phyloP scores from a whole-genome alignment of 306 rosid species.

The Cucurbita pepo region DNA sequence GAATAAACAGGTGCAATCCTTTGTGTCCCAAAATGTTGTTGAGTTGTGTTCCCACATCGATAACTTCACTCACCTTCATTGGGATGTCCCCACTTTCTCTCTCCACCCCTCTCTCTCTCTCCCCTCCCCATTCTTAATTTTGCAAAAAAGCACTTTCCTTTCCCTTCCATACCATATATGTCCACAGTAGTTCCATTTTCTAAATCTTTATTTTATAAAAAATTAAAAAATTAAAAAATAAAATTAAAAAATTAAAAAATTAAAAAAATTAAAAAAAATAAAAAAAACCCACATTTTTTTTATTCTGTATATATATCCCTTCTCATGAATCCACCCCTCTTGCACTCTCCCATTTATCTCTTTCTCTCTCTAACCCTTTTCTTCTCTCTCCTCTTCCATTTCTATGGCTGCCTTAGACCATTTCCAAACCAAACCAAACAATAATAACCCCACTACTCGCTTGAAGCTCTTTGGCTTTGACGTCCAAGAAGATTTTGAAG shows the following conservation, averaged over 20 bases:
- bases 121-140: not conserved
- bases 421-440: constrained; percentile 28
- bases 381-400: constrained; percentile 5
- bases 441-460: constrained; percentile 24
- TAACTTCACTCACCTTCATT: constrained; percentile 30
- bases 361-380: not conserved
- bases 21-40: constrained; percentile 54
- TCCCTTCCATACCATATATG: not conserved
- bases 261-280: too few species aligned
- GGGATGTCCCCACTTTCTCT: constrained; percentile 39
- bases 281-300: not conserved
- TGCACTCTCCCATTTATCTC: not conserved
- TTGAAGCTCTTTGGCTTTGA: constrained; percentile 81
- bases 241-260: too few species aligned
- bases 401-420: constrained; percentile 28
- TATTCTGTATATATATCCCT: constrained; percentile 33
- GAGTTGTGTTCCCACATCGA: constrained; percentile 4
- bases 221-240: too few species aligned
- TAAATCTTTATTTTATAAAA: not conserved
- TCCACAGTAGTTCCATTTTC: not conserved
- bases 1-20: constrained; percentile 5
- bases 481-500: constrained; percentile 61
- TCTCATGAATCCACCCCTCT: constrained; percentile 46
- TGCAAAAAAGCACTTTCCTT: not conserved
- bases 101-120: not conserved